Evolutionary conservation across 306 rosid genomes (phyloP).

Genomic region (Cicer arietinum): DNA sequence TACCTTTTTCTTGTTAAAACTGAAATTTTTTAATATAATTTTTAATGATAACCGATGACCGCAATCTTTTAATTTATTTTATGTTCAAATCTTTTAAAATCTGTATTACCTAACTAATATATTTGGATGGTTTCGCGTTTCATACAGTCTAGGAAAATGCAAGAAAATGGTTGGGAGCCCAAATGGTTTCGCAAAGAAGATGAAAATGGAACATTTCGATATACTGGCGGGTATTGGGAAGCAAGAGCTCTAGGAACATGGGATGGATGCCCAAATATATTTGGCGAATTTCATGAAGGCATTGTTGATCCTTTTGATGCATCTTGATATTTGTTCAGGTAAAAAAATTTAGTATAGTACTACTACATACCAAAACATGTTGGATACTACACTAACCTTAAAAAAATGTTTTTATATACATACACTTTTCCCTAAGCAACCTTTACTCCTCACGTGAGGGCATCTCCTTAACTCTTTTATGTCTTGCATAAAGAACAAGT

Average conservation of each 20-base stretch:
- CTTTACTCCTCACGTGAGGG: neutral
- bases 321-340: slow-evolving; percentile 66
- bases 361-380: neutral
- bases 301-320: slow-evolving; percentile 48
- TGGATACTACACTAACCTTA: slow-evolving; percentile 2
- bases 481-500: neutral
- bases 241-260: slow-evolving; percentile 70
- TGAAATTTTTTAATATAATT: neutral
- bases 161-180: slow-evolving; percentile 97
- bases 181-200: slow-evolving; percentile 79
- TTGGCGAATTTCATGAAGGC: slow-evolving; percentile 72
- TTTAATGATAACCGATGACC: neutral
- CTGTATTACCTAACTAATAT: too few species aligned
- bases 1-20: neutral
- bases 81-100: neutral
- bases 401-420: neutral
- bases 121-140: slow-evolving; percentile 30
- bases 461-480: neutral
- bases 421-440: neutral
- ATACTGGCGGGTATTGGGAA: slow-evolving; percentile 94
- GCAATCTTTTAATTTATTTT: neutral
- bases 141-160: slow-evolving; percentile 83
- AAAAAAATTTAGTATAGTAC: neutral
- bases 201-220: slow-evolving; percentile 72
- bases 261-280: slow-evolving; percentile 85